Conservation (phyloP, 1,284 basidiomycete species). For the Porodaedalea pini region DNA sequence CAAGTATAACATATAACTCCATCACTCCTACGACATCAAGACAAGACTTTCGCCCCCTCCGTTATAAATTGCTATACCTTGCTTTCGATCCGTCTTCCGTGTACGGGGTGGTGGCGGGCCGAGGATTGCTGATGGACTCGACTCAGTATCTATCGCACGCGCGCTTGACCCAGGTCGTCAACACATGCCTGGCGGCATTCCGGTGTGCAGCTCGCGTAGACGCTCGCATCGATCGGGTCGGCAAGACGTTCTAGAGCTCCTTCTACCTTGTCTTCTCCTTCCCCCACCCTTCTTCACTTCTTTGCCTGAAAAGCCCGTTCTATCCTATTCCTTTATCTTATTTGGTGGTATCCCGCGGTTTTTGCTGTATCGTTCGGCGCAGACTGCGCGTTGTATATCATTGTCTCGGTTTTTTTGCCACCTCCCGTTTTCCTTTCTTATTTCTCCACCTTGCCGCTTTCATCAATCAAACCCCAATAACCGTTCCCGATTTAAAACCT, state of each 20-base stretch:
- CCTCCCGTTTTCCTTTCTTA: background rate
- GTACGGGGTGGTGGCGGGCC: background rate
- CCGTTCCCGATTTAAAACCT: background rate
- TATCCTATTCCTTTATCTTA: conserved; percentile 14
- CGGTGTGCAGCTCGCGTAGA: too few species aligned
- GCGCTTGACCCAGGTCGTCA: background rate
- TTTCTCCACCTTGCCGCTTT: background rate
- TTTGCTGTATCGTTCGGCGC: conserved; percentile 15
- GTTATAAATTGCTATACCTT: conserved; percentile 9
- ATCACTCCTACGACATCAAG: background rate
- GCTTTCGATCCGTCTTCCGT: conserved; percentile 8
- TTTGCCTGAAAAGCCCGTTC: too few species aligned
- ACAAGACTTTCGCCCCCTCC: background rate
- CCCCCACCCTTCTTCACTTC: background rate
- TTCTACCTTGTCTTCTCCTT: background rate
- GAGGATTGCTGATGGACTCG: conserved; percentile 6
- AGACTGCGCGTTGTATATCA: conserved; percentile 18
- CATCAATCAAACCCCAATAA: background rate
- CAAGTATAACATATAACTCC: conserved; percentile 1
- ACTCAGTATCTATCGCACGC: conserved; percentile 5
- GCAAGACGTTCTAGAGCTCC: background rate
- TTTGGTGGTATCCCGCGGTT: conserved; percentile 10
- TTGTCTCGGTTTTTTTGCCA: background rate
- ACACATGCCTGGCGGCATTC: too few species aligned
- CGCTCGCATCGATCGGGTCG: background rate